A percentile compares a stretch with the other conserved stretches of the same genome.
Evolutionary conservation across 208 protist species (phyloP).

Genomic region (Strigomonas culicis): DNA sequence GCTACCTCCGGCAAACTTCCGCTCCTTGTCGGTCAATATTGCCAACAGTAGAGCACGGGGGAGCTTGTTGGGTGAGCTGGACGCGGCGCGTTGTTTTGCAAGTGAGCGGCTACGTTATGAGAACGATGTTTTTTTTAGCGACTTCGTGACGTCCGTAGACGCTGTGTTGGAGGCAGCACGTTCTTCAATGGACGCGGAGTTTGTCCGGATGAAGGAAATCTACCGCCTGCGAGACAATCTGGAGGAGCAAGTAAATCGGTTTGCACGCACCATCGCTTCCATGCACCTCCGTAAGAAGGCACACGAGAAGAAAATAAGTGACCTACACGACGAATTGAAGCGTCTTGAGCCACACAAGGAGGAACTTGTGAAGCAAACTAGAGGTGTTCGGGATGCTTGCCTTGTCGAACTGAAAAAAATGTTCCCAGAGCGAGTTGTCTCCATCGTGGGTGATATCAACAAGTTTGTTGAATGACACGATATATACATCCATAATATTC

Average conservation of each 20-base stretch:
- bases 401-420: conserved; percentile 38
- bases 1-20: conserved; percentile 17
- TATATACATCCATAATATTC: background rate
- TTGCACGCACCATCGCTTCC: conserved; percentile 38
- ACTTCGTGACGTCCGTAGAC: conserved; percentile 4
- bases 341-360: conserved; percentile 34
- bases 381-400: conserved; percentile 33
- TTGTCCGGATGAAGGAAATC: conserved; percentile 56
- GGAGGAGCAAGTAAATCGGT: conserved; percentile 35
- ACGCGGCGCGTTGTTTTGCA: conserved; percentile 47
- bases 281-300: conserved; percentile 21
- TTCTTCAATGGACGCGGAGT: conserved; percentile 33
- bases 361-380: conserved; percentile 17
- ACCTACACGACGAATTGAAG: conserved; percentile 34
- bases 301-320: conserved; percentile 34
- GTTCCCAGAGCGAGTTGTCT: conserved; percentile 50
- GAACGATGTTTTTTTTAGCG: conserved; percentile 16
- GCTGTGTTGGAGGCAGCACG: conserved; percentile 22
- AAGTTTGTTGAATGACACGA: conserved; percentile 35
- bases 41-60: conserved; percentile 29
- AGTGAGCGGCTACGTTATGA: conserved; percentile 28
- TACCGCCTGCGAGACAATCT: conserved; percentile 30
- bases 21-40: conserved; percentile 43
- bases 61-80: conserved; percentile 45
- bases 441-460: conserved; percentile 76